A percentile compares a stretch with the other conserved stretches of the same genome.
Evolutionary conservation across 371 early-diverging fungal genomes (phyloP).

Genomic region (Mortierella sp.): DNA sequence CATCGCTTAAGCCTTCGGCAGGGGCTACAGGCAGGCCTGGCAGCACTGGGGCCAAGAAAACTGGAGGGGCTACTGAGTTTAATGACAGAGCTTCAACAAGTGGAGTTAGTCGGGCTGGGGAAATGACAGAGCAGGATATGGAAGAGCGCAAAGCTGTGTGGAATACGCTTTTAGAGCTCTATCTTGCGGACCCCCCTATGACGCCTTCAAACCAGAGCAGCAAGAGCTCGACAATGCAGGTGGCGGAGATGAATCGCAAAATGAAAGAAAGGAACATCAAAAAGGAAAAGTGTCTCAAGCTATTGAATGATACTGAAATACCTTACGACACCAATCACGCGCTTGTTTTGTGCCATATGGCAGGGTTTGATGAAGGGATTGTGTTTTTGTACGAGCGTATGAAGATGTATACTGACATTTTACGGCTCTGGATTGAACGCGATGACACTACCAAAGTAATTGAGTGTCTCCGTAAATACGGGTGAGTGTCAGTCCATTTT

Average conservation of each 20-base stretch:
- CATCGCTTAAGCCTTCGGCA: conserved; percentile 31
- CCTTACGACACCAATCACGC: conserved; percentile 93
- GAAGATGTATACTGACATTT: conserved; percentile 83
- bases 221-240: conserved; percentile 50
- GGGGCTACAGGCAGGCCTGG: conserved; percentile 14
- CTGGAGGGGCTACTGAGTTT: conserved; percentile 14
- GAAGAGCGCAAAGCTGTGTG: conserved; percentile 81
- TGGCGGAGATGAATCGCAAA: conserved; percentile 53
- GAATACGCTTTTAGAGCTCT: conserved; percentile 93
- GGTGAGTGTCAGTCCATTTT: conserved; percentile 62
- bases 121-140: conserved; percentile 44
- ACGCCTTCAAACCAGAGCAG: conserved; percentile 25
- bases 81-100: conserved; percentile 45
- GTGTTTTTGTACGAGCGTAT: conserved; percentile 89
- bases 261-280: conserved; percentile 52
- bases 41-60: conserved; percentile 20
- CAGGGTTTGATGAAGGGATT: conserved; percentile 86
- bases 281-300: conserved; percentile 62
- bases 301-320: conserved; percentile 69
- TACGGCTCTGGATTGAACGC: conserved; percentile 85
- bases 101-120: conserved; percentile 44
- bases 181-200: conserved; percentile 70
- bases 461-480: conserved; percentile 81
- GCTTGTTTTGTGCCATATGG: conserved; percentile 87
- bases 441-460: conserved; percentile 82